Conservation (phyloP, 139 green algal genomes). For the Coelastrella sp. region DNA sequence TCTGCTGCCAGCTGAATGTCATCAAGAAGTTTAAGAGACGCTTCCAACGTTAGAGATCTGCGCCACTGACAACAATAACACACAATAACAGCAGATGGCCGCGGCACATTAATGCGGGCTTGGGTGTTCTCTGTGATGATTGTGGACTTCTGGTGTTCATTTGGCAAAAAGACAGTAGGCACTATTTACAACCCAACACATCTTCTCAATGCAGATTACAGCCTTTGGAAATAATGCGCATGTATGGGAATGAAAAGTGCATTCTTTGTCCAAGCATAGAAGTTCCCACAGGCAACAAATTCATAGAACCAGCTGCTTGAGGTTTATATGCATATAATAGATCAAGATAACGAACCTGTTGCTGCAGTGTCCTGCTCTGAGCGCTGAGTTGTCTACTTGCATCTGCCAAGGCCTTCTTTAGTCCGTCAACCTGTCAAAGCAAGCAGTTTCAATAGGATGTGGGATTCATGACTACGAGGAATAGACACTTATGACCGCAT, state of each 20-base stretch:
- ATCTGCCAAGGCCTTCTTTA: conserved; percentile 71
- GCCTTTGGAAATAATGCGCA: too few relatives aligned
- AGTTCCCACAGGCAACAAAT: not conserved
- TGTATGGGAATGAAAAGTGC: too few relatives aligned
- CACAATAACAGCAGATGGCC: not conserved
- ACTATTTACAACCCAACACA: too few relatives aligned
- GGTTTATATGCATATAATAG: not conserved
- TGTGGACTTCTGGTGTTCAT: too few relatives aligned
- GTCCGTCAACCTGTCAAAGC: conserved; percentile 54
- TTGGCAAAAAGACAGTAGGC: too few relatives aligned
- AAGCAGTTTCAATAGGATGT: conserved; percentile 13
- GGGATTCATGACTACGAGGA: too few relatives aligned
- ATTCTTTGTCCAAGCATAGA: too few relatives aligned
- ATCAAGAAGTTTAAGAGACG: conserved; percentile 73
- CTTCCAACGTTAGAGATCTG: conserved; percentile 64
- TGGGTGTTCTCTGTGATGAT: not conserved
- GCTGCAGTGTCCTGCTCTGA: conserved; percentile 67
- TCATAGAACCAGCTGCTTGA: not conserved
- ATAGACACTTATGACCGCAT: too few relatives aligned
- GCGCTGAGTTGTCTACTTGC: conserved; percentile 67
- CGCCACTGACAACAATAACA: conserved; percentile 68
- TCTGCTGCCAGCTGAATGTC: conserved; percentile 72
- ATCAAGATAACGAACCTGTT: conserved; percentile 51
- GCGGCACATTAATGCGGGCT: not conserved
- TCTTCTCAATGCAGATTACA: too few relatives aligned